Evolutionary conservation across 2,329 filamentous ascomycete species (phyloP).

Genomic region (Monilinia vaccinii-corymbosi): DNA sequence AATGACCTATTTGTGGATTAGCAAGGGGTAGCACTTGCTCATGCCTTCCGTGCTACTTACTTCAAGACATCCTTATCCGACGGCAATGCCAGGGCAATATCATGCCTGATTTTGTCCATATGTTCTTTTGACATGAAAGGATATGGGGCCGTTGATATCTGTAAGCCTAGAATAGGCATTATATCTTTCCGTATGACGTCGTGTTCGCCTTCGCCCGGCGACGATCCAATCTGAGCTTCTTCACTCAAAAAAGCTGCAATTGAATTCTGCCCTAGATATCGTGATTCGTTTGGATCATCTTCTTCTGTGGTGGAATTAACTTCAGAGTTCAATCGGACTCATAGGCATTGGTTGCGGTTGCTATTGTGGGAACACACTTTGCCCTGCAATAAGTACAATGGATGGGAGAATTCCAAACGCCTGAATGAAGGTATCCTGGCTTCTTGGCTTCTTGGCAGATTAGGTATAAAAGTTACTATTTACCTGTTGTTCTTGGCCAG

Average conservation of each 20-base stretch:
- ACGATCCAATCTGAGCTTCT: constrained; percentile 41
- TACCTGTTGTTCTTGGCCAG: constrained; percentile 29
- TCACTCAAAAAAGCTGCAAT: constrained; percentile 57
- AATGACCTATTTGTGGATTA: constrained; percentile 40
- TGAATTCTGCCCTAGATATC: constrained; percentile 59
- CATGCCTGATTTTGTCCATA: constrained; percentile 48
- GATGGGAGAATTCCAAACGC: neutral
- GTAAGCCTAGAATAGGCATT: constrained; percentile 55
- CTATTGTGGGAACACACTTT: neutral
- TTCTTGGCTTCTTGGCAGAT: neutral
- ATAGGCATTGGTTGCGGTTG: neutral
- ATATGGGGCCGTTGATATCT: constrained; percentile 53
- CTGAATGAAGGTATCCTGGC: neutral
- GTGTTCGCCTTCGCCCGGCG: constrained; percentile 39
- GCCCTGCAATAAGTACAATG: neutral
- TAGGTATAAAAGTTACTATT: constrained; percentile 3
- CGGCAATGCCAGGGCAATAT: constrained; percentile 53
- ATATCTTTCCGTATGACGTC: constrained; percentile 51
- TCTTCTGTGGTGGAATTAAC: constrained; percentile 34
- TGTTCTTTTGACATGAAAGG: constrained; percentile 57
- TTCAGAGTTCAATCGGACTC: constrained; percentile 6
- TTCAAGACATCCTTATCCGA: constrained; percentile 59
- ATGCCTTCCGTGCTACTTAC: constrained; percentile 33
- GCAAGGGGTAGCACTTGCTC: neutral
- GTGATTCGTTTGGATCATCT: constrained; percentile 44